Evolutionary conservation across 768 basidiomycete species (phyloP).

Genomic region (Mycena amicta): DNA sequence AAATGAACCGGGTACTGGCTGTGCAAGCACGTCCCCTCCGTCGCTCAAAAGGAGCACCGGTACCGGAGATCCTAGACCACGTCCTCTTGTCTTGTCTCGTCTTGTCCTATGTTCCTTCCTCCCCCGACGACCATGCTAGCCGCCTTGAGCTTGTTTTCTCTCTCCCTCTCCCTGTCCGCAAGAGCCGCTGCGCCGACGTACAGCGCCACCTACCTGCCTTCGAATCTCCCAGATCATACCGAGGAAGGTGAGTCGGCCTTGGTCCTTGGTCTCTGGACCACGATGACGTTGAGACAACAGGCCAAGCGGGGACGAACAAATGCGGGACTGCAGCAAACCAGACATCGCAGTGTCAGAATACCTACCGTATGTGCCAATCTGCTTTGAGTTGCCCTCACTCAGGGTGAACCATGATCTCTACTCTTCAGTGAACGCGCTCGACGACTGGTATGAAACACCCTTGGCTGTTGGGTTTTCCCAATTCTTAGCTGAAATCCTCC

Average conservation of each 20-base stretch:
- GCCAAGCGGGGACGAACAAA: slow-evolving; percentile 62
- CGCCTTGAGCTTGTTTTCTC: not conserved
- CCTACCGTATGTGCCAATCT: slow-evolving; percentile 58
- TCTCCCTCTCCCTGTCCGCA: slow-evolving; percentile 1
- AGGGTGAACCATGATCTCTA: not conserved
- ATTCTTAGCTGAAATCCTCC: slow-evolving; percentile 50
- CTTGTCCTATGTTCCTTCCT: not conserved
- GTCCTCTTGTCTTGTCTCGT: no score
- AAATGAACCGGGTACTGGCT: no score
- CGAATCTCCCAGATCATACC: slow-evolving; percentile 46
- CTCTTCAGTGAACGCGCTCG: slow-evolving; percentile 17
- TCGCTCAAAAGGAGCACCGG: not conserved
- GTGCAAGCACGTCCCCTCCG: no score
- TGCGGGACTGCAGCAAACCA: slow-evolving; percentile 62
- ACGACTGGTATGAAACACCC: slow-evolving; percentile 8
- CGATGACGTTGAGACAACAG: not conserved
- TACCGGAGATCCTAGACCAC: no score
- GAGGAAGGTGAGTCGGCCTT: slow-evolving; percentile 46
- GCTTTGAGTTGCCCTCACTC: no score
- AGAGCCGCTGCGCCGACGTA: slow-evolving; percentile 30
- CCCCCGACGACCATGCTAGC: not conserved
- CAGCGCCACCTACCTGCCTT: slow-evolving; percentile 52
- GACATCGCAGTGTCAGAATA: slow-evolving; percentile 67
- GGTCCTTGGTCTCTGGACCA: not conserved
- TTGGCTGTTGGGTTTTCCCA: not conserved